Base-by-base conservation (phyloP, 371 early-diverging fungal genomes). In the Actinomucor elegans region DNA sequence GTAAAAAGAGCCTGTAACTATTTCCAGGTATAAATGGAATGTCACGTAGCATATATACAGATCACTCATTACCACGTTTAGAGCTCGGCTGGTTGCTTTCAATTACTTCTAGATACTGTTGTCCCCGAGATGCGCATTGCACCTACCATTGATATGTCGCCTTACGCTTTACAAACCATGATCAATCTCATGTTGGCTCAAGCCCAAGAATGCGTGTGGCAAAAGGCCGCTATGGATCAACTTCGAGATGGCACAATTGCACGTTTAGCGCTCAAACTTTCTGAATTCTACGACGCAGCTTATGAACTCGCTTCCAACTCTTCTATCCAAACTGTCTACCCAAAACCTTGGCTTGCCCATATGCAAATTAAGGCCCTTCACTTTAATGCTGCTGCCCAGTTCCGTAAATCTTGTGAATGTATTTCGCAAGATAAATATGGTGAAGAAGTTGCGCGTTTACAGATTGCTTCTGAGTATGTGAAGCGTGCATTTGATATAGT, bases 181-280 rank as follows among this genome's bases (percentile, higher is more conserved):
- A 73, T 81, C 8, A 75, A 81, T 32, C 66, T 91, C 32, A 93
- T 91, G 92, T 75, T 94, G 1, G 92, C 92, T 2, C 94, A 94
- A 67, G 94, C 94, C 20, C 94, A 94, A 62, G 94, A 94, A 67
- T 91, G 89, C 48, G 87, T 88, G 12, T 93, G 90, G 91, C 86
- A 85, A 52, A 88, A 92, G 40, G 89, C 92, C 1, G 85, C 89
- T 3, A 76, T 80, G 75, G 93, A 85, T 56, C 84, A 88, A 36
- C 80, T 90, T 73, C 88, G 88, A 54, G 85, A 89, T 53, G 86
- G 78, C 1, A 80, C 84, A 4, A 76, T 94, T 38, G 87, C 94
- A 17, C 82, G 87, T 17, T 71, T 95, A n/a, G 92, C 96, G 2
- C 63, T 70, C 26, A 81, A 87, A 29, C 87, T 85, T 8, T 85